These are phyloP conservation scores for Selaginella moellendorffii DNA, from an alignment of 75 land plant species.

Conservation along the genomic window DNA sequence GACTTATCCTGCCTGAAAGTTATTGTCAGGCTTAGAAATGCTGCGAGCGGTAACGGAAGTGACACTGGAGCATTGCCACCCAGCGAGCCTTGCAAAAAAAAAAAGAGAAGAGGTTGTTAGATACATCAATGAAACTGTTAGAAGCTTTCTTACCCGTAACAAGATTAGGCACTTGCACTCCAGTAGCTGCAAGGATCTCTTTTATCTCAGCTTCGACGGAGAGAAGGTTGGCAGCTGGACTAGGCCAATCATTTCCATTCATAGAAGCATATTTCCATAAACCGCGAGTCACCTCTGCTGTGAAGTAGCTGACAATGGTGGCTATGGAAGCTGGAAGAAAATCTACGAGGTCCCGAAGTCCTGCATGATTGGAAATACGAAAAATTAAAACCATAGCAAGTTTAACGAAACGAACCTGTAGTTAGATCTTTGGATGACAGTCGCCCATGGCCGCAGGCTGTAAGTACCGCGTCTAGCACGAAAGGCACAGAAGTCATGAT, in stretches of 20 bases:
- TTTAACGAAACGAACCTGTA: constrained; percentile 70
- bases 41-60: constrained; percentile 80
- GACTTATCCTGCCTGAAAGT: constrained; percentile 69
- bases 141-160: constrained; percentile 37
- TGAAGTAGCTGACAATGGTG: constrained; percentile 67
- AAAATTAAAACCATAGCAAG: too few relatives aligned
- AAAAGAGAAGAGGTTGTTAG: too few relatives aligned
- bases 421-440: constrained; percentile 82
- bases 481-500: constrained; percentile 81
- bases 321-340: constrained; percentile 86
- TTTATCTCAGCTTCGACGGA: constrained; percentile 64
- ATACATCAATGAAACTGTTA: not conserved
- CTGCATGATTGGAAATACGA: too few relatives aligned
- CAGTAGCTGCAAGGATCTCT: constrained; percentile 70
- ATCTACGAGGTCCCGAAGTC: constrained; percentile 83
- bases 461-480: constrained; percentile 77
- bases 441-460: constrained; percentile 68
- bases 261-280: constrained; percentile 78
- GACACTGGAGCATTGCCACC: constrained; percentile 54
- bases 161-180: constrained; percentile 65
- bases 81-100: constrained; percentile 17
- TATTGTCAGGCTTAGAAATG: constrained; percentile 79
- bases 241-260: constrained; percentile 99
- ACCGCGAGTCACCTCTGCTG: constrained; percentile 83
- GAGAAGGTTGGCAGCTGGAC: constrained; percentile 81